These are phyloP conservation scores for Nitzschia sp. DNA, from an alignment of 108 stramenopile genomes.

Conservation along the genomic window DNA sequence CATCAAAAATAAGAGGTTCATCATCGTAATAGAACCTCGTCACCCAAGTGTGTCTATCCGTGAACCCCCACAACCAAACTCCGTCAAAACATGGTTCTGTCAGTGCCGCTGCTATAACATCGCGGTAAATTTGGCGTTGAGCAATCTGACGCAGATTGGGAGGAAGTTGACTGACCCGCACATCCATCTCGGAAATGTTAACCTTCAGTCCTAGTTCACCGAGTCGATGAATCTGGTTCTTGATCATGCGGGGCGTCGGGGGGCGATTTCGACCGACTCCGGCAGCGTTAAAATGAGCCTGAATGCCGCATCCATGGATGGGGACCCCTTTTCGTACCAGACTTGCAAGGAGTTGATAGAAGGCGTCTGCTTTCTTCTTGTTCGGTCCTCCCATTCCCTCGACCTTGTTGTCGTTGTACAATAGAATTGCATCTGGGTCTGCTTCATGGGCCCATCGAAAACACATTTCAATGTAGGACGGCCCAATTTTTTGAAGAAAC, in stretches of 20 bases:
- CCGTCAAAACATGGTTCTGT: constrained; percentile 85
- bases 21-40: constrained; percentile 83
- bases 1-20: constrained; percentile 79
- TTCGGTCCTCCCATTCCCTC: constrained; percentile 80
- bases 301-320: constrained; percentile 87
- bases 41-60: constrained; percentile 90
- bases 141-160: constrained; percentile 49
- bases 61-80: constrained; percentile 90
- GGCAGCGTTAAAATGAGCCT: constrained; percentile 87
- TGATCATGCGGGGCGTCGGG: constrained; percentile 88
- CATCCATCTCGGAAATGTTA: constrained; percentile 94
- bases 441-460: constrained; percentile 93
- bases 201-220: constrained; percentile 86
- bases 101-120: constrained; percentile 82
- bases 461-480: constrained; percentile 83
- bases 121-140: constrained; percentile 81
- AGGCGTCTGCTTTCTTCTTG: constrained; percentile 75
- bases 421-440: constrained; percentile 83
- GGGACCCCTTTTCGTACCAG: constrained; percentile 72
- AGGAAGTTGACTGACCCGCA: constrained; percentile 68
- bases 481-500: constrained; percentile 85
- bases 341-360: constrained; percentile 74
- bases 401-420: constrained; percentile 94
- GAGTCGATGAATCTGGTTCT: constrained; percentile 82
- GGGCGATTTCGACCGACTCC: constrained; percentile 66